Evolutionary conservation across 2,329 filamentous ascomycete genomes (phyloP), one percentile per base, ranked within the genome.

Genomic region (Westerdykella aurantiaca): DNA sequence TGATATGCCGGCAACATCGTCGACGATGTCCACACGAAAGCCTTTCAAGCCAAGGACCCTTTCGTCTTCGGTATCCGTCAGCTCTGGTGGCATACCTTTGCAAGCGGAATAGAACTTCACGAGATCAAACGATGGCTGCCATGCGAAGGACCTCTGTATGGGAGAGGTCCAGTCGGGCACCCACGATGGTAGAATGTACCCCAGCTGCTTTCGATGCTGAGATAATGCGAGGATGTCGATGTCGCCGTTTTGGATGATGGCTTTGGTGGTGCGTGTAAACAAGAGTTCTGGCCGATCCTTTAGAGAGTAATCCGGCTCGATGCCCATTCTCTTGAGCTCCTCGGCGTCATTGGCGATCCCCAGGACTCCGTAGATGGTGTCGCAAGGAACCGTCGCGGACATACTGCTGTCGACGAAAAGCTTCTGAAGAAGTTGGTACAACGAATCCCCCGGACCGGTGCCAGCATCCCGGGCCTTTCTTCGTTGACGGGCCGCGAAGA

Each of bases 331-430:
- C 25, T 29, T 29, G 5, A 14, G 11, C 2, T 40, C 13, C 1
- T 31, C 44, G 3, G 31, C 9, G 18, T 45, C 45, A 11, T 25
- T 25, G 7, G 45, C 49, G 17, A 53, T 34, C 6, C 51, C 48
- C 16, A 53, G 45, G 6, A 53, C 6, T 0, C 53, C 49, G 33
- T 43, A 55, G 1, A 51, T 38, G 18, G 44, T 50, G 41, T 55
- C 52, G 14, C 52, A 38, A 4, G 47, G 40, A 31, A 53, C 50
- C 4, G 48, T 48, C 4, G 52, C 48, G 18, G 4, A 14, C 47
- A 7, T 52, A 48, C 9, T 23, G 38, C 5, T 39, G 35, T 13
- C 42, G 6, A 53, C 16, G 10, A 45, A 42, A 5, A 53, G 25
- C 37, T 51, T 45, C 38, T 51, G 49, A 10, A 46, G 39, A 7